These are phyloP conservation scores for Colletotrichum paranaense DNA, from an alignment of 2,329 filamentous ascomycete genomes.

Conservation along the genomic window DNA sequence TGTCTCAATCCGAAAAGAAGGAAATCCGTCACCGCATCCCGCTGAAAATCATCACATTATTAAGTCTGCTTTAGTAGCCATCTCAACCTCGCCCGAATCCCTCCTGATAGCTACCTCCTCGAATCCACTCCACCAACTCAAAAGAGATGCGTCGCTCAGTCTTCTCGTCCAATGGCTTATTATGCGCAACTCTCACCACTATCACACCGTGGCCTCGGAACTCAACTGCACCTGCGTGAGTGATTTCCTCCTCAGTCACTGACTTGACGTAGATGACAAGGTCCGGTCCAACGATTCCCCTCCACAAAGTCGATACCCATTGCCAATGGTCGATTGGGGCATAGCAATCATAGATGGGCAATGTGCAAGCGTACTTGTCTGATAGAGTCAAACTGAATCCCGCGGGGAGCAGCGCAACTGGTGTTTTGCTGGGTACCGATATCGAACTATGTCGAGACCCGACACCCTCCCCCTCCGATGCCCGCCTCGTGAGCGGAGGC, in stretches of 20 bases:
- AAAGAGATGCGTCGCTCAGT: slow-evolving; percentile 82
- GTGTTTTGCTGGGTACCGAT: slow-evolving; percentile 54
- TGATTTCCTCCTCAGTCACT: slow-evolving; percentile 48
- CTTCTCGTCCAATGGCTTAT: slow-evolving; percentile 70
- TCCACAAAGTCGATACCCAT: slow-evolving; percentile 96
- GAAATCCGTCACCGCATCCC: neutral
- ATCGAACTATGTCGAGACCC: slow-evolving; percentile 10
- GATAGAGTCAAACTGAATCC: slow-evolving; percentile 84
- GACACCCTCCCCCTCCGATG: slow-evolving; percentile 27
- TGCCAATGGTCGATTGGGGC: slow-evolving; percentile 93
- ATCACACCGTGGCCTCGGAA: slow-evolving; percentile 65
- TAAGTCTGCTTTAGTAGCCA: neutral
- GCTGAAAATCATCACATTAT: slow-evolving; percentile 5
- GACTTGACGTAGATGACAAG: slow-evolving; percentile 75
- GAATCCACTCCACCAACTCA: slow-evolving; percentile 87
- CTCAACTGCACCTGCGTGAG: slow-evolving; percentile 63
- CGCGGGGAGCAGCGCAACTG: slow-evolving; percentile 80
- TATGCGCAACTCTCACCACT: slow-evolving; percentile 60
- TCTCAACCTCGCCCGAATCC: slow-evolving; percentile 33
- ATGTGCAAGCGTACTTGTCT: slow-evolving; percentile 77
- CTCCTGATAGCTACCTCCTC: slow-evolving; percentile 56
- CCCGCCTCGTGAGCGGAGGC: slow-evolving; percentile 20
- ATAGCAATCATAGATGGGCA: slow-evolving; percentile 83
- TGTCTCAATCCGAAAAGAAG: neutral
- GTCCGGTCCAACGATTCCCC: slow-evolving; percentile 85